phyloP scores from a whole-genome alignment of 805 yeast species.

The Wickerhamomyces sydowiorum region DNA sequence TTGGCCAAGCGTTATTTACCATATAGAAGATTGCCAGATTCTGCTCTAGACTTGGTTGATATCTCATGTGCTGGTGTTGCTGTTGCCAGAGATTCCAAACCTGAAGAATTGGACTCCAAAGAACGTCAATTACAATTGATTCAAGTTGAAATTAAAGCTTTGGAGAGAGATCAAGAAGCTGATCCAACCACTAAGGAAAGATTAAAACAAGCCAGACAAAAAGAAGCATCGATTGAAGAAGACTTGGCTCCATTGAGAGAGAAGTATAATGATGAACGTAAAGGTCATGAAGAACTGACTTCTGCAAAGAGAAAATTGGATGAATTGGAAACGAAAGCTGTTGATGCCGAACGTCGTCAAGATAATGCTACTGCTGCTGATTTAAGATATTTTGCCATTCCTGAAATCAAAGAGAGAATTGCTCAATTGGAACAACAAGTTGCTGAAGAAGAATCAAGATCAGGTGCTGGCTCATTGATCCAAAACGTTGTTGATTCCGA shows the following conservation, averaged over 20 bases:
- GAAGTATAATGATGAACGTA: constrained; percentile 78
- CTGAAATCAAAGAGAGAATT: constrained; percentile 78
- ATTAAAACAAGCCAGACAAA: constrained; percentile 69
- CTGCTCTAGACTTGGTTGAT: constrained; percentile 94
- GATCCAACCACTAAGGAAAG: constrained; percentile 81
- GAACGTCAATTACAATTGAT: constrained; percentile 89
- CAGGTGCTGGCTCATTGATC: constrained; percentile 59
- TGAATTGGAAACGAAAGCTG: constrained; percentile 87
- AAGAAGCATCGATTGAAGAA: constrained; percentile 79
- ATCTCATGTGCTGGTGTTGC: constrained; percentile 97
- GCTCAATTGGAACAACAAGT: constrained; percentile 68
- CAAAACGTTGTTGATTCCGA: constrained; percentile 90
- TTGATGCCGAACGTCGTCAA: constrained; percentile 94
- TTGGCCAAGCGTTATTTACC: constrained; percentile 92
- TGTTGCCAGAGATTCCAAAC: constrained; percentile 96
- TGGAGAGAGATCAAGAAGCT: constrained; percentile 92
- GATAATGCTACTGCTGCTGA: constrained; percentile 95
- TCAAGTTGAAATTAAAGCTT: constrained; percentile 94
- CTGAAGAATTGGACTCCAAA: constrained; percentile 89
- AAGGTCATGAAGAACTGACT: constrained; percentile 87
- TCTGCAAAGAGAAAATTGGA: constrained; percentile 86
- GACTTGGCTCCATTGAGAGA: constrained; percentile 80
- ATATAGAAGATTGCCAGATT: constrained; percentile 92
- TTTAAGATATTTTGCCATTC: constrained; percentile 94
- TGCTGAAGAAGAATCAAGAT: constrained; percentile 66